phyloP scores from a whole-genome alignment of 1,284 basidiomycete genomes.

The Sporisorium sorghi region DNA sequence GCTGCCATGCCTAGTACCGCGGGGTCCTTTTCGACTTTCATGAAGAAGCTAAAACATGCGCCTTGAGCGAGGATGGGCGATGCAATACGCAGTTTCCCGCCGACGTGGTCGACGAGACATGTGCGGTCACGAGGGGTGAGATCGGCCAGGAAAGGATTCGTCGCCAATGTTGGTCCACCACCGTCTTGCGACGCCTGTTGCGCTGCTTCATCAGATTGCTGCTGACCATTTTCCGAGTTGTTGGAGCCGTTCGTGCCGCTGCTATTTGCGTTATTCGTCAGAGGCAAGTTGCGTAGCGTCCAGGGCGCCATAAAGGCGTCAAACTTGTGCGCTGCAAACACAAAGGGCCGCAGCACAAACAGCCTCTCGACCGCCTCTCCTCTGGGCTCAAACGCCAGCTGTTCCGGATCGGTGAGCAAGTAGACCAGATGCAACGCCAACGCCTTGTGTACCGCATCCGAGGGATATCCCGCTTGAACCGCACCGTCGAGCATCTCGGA shows the following conservation, averaged over 20 bases:
- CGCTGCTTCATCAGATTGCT: neutral
- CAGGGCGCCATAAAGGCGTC: constrained; percentile 73
- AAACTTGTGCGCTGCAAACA: constrained; percentile 73
- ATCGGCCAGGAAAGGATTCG: constrained; percentile 71
- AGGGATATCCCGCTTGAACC: constrained; percentile 70
- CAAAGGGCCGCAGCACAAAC: constrained; percentile 73
- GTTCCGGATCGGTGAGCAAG: constrained; percentile 69
- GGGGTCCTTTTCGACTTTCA: constrained; percentile 69
- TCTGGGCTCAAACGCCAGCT: constrained; percentile 64
- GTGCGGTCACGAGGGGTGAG: constrained; percentile 69
- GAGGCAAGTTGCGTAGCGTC: constrained; percentile 65
- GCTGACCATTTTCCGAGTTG: neutral
- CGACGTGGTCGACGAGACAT: constrained; percentile 70
- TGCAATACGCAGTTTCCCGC: constrained; percentile 59
- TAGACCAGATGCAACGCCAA: constrained; percentile 72
- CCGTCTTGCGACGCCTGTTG: constrained; percentile 1
- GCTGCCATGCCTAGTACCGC: constrained; percentile 51
- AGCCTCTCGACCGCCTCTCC: constrained; percentile 72
- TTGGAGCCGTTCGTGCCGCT: neutral
- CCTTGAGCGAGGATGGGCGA: constrained; percentile 67
- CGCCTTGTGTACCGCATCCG: constrained; percentile 68
- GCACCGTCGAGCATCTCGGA: constrained; percentile 68
- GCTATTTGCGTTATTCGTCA: constrained; percentile 2
- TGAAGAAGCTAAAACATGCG: constrained; percentile 69
- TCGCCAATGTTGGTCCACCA: constrained; percentile 14